Conservation (phyloP, 164 flowering plant genomes). For the Hamamelis virginiana region DNA sequence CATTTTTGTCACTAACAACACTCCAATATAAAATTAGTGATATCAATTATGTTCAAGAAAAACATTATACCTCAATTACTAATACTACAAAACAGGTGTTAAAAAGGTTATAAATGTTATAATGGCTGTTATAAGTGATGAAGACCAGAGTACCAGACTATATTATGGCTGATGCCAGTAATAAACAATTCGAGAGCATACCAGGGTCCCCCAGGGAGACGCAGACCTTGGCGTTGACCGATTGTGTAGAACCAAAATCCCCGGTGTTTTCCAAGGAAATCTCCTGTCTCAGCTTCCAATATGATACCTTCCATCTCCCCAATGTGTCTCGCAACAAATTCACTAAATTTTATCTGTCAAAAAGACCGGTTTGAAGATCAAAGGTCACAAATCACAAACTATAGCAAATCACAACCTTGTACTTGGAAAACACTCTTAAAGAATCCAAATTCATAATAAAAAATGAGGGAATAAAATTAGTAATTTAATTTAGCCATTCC, state of each 20-base stretch:
- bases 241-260: conserved; percentile 97
- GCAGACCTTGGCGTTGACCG: conserved; percentile 96
- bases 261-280: conserved; percentile 81
- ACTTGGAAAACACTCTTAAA: neutral
- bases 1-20: no score
- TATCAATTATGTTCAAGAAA: no score
- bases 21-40: no score
- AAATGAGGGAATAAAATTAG: neutral
- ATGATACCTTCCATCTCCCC: conserved; percentile 92
- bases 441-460: neutral
- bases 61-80: no score
- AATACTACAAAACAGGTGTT: no score
- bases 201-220: conserved; percentile 99
- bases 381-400: no score
- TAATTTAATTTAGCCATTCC: neutral
- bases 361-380: neutral
- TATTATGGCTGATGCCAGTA: neutral
- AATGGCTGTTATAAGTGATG: no score
- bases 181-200: conserved; percentile 24
- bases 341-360: conserved; percentile 85
- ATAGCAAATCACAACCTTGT: neutral
- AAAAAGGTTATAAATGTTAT: no score
- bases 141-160: no score
- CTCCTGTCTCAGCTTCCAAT: conserved; percentile 94
- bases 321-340: conserved; percentile 88